phyloP scores from a whole-genome alignment of 2,329 filamentous ascomycete species.

The Diaporthe sp. region DNA sequence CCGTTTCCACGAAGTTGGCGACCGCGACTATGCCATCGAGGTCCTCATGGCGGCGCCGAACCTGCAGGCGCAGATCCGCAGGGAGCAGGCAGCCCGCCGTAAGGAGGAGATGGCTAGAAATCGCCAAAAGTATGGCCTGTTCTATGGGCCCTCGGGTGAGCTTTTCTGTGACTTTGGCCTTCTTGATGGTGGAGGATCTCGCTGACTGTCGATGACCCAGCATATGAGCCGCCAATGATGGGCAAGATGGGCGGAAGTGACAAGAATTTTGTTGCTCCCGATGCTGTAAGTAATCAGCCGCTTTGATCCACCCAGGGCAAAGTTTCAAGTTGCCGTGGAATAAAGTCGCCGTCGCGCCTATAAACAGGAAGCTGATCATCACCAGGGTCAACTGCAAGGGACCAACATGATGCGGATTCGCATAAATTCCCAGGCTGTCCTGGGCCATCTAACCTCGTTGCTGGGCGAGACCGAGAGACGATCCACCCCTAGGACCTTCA shows the following conservation, averaged over 20 bases:
- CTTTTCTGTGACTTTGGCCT: neutral
- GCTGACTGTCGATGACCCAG: neutral
- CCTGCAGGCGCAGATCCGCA: constrained; percentile 22
- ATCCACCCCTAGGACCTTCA: constrained; percentile 16
- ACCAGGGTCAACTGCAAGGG: constrained; percentile 11
- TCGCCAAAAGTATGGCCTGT: neutral
- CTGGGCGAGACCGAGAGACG: constrained; percentile 23
- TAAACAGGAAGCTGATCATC: neutral
- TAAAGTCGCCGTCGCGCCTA: neutral
- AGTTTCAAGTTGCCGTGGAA: neutral
- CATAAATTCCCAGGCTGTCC: constrained; percentile 16
- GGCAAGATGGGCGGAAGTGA: constrained; percentile 3
- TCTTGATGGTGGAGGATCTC: neutral
- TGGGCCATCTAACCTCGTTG: constrained; percentile 10
- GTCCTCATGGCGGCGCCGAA: constrained; percentile 17
- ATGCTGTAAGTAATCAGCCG: constrained; percentile 13
- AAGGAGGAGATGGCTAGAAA: constrained; percentile 28
- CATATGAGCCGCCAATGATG: neutral
- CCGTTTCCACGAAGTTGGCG: neutral
- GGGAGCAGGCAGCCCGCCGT: constrained; percentile 15
- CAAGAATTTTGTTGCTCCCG: constrained; percentile 16
- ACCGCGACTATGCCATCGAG: constrained; percentile 21
- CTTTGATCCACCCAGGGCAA: neutral
- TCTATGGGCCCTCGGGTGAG: neutral
- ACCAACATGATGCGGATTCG: constrained; percentile 28